Evolutionary conservation across 208 protist genomes (phyloP).

Genomic region (Acanthamoeba sp.): DNA sequence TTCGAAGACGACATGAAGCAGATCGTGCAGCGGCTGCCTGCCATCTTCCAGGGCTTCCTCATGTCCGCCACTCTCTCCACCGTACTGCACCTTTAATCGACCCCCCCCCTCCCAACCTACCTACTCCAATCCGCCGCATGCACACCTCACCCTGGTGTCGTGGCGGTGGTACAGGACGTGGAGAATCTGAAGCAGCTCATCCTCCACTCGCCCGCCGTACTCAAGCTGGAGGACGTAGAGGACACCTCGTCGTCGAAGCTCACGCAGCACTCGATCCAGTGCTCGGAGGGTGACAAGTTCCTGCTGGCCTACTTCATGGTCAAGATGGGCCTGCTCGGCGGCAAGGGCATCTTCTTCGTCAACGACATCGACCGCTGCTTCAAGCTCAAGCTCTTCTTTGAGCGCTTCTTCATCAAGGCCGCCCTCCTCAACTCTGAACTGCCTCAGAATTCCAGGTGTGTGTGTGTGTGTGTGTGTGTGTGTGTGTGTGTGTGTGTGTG

Average conservation of each 20-base stretch:
- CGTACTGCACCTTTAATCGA: not conserved
- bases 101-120: not conserved
- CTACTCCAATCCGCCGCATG: no score
- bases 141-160: no score
- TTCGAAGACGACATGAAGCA: slow-evolving; percentile 94
- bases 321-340: slow-evolving; percentile 79
- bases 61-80: slow-evolving; percentile 95
- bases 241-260: slow-evolving; percentile 74
- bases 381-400: slow-evolving; percentile 96
- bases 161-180: slow-evolving; percentile 89
- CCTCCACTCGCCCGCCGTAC: slow-evolving; percentile 88
- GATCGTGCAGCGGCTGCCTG: slow-evolving; percentile 93
- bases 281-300: slow-evolving; percentile 76
- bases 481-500: no score
- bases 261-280: slow-evolving; percentile 83
- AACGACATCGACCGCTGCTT: slow-evolving; percentile 95
- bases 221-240: slow-evolving; percentile 82
- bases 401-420: slow-evolving; percentile 94
- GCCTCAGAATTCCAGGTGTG: slow-evolving; percentile 95
- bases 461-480: not conserved
- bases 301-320: slow-evolving; percentile 74
- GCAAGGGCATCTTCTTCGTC: slow-evolving; percentile 98
- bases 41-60: slow-evolving; percentile 94
- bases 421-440: slow-evolving; percentile 97
- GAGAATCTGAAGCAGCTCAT: slow-evolving; percentile 95